A percentile compares a stretch with the other conserved stretches of the same genome.
Conservation (phyloP, 2,329 filamentous ascomycete species). For the Podosphaera leucotricha region DNA sequence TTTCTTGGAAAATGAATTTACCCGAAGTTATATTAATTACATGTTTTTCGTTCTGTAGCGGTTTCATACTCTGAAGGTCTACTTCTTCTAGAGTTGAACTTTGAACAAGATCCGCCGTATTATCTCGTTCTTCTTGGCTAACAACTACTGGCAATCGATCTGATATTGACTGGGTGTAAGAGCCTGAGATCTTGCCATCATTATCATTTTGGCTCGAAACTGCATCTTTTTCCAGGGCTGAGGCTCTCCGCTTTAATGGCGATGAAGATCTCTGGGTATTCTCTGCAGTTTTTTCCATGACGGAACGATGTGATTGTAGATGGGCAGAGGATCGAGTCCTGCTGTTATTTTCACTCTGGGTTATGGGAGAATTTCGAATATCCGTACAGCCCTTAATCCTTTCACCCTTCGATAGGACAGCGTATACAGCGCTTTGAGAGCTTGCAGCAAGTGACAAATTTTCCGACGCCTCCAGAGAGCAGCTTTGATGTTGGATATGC, state of each 20-base stretch:
- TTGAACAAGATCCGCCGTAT: background rate
- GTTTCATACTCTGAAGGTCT: background rate
- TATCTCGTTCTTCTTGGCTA: background rate
- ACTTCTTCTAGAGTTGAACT: background rate
- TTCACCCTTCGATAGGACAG: constrained; percentile 32
- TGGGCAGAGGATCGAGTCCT: constrained; percentile 27
- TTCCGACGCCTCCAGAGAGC: constrained; percentile 22
- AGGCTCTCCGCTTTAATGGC: constrained; percentile 38
- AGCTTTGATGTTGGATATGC: constrained; percentile 21
- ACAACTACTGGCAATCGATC: background rate
- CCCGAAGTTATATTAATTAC: background rate
- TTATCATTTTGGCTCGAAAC: constrained; percentile 12
- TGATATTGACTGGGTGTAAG: background rate
- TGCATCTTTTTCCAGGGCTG: constrained; percentile 13
- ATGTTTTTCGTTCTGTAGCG: background rate
- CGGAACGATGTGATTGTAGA: constrained; percentile 22
- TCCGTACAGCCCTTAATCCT: constrained; percentile 18
- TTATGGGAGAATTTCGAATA: constrained; percentile 16
- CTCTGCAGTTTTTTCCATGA: constrained; percentile 37
- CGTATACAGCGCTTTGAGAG: constrained; percentile 32
- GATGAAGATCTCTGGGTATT: constrained; percentile 36
- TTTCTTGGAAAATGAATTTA: background rate
- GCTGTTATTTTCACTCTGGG: constrained; percentile 10
- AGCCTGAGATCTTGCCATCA: constrained; percentile 4
- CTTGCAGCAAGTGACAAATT: constrained; percentile 32